Evolutionary conservation across 1,284 basidiomycete genomes (phyloP).

Genomic region (Leucoagaricus sp.): DNA sequence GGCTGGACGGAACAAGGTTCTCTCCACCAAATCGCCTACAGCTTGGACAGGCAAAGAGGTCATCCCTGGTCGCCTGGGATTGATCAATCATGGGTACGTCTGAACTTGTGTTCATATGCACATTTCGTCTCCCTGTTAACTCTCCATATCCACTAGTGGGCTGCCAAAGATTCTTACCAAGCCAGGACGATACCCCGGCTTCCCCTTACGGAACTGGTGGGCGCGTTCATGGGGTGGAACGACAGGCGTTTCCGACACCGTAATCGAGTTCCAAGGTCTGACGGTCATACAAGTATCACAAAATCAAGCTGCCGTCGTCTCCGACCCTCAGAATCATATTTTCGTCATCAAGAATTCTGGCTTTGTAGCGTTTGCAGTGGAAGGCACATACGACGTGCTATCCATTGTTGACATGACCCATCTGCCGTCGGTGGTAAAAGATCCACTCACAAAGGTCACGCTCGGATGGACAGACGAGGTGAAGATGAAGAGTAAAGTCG

Average conservation of each 20-base stretch:
- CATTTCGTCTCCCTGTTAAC: neutral
- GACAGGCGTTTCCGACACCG: slow-evolving; percentile 75
- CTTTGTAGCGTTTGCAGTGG: slow-evolving; percentile 73
- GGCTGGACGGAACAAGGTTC: slow-evolving; percentile 50
- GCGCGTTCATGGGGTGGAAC: slow-evolving; percentile 68
- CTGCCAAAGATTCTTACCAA: slow-evolving; percentile 69
- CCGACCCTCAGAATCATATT: slow-evolving; percentile 78
- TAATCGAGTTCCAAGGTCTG: slow-evolving; percentile 74
- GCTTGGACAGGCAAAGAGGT: slow-evolving; percentile 73
- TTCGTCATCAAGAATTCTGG: slow-evolving; percentile 80
- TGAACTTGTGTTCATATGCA: neutral
- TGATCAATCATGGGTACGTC: slow-evolving; percentile 65
- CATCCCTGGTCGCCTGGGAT: slow-evolving; percentile 62
- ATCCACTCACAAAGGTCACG: slow-evolving; percentile 57
- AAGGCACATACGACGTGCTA: slow-evolving; percentile 75
- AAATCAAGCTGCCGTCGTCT: slow-evolving; percentile 76
- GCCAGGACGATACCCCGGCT: slow-evolving; percentile 74
- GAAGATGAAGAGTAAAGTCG: slow-evolving; percentile 63
- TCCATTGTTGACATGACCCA: slow-evolving; percentile 82
- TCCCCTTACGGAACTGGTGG: slow-evolving; percentile 82
- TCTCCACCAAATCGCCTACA: slow-evolving; percentile 55
- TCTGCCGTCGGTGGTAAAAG: slow-evolving; percentile 57
- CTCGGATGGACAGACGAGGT: slow-evolving; percentile 75
- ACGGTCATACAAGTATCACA: slow-evolving; percentile 81
- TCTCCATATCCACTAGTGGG: slow-evolving; percentile 42